phyloP scores from a whole-genome alignment of 176 grass and related monocot genomes.

The Aechmea fasciata region DNA sequence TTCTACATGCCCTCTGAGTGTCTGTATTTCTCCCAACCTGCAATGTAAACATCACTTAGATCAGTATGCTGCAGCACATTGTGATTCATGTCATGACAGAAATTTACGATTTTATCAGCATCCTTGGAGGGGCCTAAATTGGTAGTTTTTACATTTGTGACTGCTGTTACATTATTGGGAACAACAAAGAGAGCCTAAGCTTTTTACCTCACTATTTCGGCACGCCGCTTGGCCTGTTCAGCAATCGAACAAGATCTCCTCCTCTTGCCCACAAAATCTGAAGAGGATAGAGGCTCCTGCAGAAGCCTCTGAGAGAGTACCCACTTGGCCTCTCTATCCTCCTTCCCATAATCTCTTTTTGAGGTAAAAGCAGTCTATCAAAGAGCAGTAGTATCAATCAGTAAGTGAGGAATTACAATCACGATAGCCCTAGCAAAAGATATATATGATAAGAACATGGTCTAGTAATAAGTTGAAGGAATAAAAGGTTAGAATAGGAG shows the following conservation, averaged over 20 bases:
- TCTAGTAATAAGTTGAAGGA: too few relatives aligned
- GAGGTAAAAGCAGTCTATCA: slow-evolving; percentile 53
- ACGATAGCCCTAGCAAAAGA: background rate
- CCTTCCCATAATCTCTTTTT: slow-evolving; percentile 55
- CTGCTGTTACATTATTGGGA: background rate
- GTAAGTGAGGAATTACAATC: background rate
- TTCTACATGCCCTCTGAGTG: slow-evolving; percentile 36
- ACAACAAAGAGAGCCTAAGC: too few relatives aligned
- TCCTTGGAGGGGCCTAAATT: too few relatives aligned
- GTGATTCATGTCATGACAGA: background rate
- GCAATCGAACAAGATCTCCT: slow-evolving; percentile 33
- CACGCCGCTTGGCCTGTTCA: slow-evolving; percentile 54
- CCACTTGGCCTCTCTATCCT: slow-evolving; percentile 34
- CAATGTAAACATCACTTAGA: background rate
- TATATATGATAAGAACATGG: too few relatives aligned
- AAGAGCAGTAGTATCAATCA: background rate
- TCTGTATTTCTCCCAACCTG: slow-evolving; percentile 50
- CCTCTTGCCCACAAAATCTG: slow-evolving; percentile 28
- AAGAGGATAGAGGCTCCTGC: slow-evolving; percentile 23
- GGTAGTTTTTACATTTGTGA: too few relatives aligned
- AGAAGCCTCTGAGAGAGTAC: slow-evolving; percentile 29
- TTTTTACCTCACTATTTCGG: slow-evolving; percentile 65
- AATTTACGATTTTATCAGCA: too few relatives aligned
- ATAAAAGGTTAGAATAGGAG: too few relatives aligned
- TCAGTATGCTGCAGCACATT: background rate